Base-by-base conservation (phyloP, 345 rosid genomes). In the Cochlearia excelsa region DNA sequence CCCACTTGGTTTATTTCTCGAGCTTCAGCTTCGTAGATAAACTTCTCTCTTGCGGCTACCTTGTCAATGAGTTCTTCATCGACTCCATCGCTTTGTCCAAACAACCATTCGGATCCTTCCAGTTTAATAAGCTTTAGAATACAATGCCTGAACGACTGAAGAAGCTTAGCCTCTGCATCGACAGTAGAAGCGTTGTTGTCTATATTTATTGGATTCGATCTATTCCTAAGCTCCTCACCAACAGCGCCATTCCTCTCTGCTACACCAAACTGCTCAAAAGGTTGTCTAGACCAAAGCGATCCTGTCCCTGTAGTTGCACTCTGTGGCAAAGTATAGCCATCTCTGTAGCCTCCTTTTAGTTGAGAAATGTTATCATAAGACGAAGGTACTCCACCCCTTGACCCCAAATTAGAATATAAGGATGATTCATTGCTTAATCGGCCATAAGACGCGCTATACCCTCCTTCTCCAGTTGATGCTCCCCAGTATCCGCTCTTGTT, bases 61-160 rank as follows among this genome's bases (percentile, higher is more conserved):
- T 69, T 69, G 59, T 94, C 95, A 65, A 94, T 87, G 40, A 94
- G 78, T 52, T 87, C 96, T 76, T 94, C 97, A 11, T 94, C 99
- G 46, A 80, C 82, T 23, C 99, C 97, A 61, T 78, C 88, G 51
- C 79, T 87, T 68, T 84, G 88, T 76, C 79, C 75, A 75, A 90
- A 94, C 76, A 94, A 61, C 97, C 97, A 90, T 55, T 90, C 99
- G 3, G 96, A 90, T 67, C 96, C 97, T 78, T 94, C 97, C 51
- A 94, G 74, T 63, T 77, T 85, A 70, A 90, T 75, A 53, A 90
- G 88, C 79, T 80, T 90, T 49, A 84, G 45, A 53, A 94, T 73
- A 65, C 95, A 94, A 58, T 66, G 51, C 60, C 99, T 86, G 54
- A 90, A 82, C n/a, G 85, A 79, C 59, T 67, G 85, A 77, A 94